These are phyloP conservation scores for Pochonia chlamydosporia DNA, from an alignment of 2,329 filamentous ascomycete genomes.

Conservation along the genomic window DNA sequence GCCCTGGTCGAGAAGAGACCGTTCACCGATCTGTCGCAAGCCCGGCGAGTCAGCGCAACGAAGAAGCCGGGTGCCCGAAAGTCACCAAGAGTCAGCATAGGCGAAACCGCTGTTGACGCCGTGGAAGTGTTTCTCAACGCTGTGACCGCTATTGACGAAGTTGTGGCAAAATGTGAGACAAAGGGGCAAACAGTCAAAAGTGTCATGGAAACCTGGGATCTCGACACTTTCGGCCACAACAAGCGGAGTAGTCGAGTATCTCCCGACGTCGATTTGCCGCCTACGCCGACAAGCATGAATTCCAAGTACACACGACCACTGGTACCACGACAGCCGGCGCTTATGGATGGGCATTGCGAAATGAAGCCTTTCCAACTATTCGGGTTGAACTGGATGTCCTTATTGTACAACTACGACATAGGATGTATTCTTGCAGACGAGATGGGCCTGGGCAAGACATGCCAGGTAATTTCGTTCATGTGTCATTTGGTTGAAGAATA, in stretches of 20 bases:
- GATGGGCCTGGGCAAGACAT: slow-evolving; percentile 96
- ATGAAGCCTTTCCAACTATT: slow-evolving; percentile 94
- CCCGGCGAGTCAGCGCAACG: slow-evolving; percentile 56
- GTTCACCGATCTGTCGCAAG: slow-evolving; percentile 60
- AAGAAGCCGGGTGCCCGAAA: slow-evolving; percentile 42
- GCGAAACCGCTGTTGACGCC: slow-evolving; percentile 45
- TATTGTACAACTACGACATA: slow-evolving; percentile 73
- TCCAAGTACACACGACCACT: slow-evolving; percentile 35
- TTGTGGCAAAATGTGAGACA: slow-evolving; percentile 70
- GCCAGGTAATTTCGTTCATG: slow-evolving; percentile 89
- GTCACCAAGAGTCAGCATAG: slow-evolving; percentile 41
- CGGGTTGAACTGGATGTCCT: slow-evolving; percentile 87
- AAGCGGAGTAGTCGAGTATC: slow-evolving; percentile 25
- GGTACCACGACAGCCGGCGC: slow-evolving; percentile 59
- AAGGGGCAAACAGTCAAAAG: slow-evolving; percentile 55
- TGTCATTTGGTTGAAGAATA: slow-evolving; percentile 71
- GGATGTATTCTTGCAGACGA: slow-evolving; percentile 94
- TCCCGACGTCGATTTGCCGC: slow-evolving; percentile 30
- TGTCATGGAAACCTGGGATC: slow-evolving; percentile 41
- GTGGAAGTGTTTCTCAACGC: slow-evolving; percentile 69
- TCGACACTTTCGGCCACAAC: slow-evolving; percentile 40
- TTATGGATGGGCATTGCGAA: slow-evolving; percentile 69
- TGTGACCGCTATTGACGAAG: slow-evolving; percentile 75
- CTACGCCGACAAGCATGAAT: slow-evolving; percentile 35
- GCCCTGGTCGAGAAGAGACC: slow-evolving; percentile 69